Evolutionary conservation across 2,329 filamentous ascomycete species (phyloP).

Genomic region (Aspergillus ibericus): DNA sequence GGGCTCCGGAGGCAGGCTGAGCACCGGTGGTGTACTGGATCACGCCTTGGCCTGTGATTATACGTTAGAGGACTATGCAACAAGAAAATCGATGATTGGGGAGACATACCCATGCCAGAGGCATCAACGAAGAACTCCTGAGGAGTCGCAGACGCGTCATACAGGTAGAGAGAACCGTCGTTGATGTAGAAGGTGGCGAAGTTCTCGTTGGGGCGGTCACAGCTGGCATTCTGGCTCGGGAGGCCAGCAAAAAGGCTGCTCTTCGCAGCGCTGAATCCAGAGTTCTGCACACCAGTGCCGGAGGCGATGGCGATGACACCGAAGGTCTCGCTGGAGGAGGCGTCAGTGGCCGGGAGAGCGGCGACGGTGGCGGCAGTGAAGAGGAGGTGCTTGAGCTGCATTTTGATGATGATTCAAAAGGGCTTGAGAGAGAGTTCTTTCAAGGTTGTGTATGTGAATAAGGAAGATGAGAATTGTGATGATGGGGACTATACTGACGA

Average conservation of each 20-base stretch:
- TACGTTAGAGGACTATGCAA: no score
- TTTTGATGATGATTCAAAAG: conserved; percentile 16
- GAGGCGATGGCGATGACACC: conserved; percentile 53
- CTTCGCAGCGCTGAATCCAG: conserved; percentile 46
- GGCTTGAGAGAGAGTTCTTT: neutral
- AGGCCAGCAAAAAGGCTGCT: conserved; percentile 49
- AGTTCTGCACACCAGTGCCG: conserved; percentile 51
- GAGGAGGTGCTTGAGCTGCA: conserved; percentile 31
- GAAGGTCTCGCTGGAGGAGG: conserved; percentile 41
- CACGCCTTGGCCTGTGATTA: conserved; percentile 50
- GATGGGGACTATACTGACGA: neutral
- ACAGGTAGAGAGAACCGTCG: conserved; percentile 52
- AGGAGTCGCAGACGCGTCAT: conserved; percentile 41
- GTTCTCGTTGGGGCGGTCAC: conserved; percentile 39
- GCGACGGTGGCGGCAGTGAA: conserved; percentile 30
- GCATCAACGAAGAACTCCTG: conserved; percentile 58
- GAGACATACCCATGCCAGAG: conserved; percentile 58
- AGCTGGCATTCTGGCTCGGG: conserved; percentile 50
- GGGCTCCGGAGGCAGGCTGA: conserved; percentile 44
- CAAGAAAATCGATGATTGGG: neutral
- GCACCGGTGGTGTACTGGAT: conserved; percentile 55
- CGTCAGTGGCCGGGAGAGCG: conserved; percentile 22
- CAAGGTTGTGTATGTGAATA: neutral
- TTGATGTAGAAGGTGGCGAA: conserved; percentile 54
- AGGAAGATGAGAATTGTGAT: neutral